phyloP scores from a whole-genome alignment of 495 filamentous ascomycete genomes.

The Jackrogersella minutella region DNA sequence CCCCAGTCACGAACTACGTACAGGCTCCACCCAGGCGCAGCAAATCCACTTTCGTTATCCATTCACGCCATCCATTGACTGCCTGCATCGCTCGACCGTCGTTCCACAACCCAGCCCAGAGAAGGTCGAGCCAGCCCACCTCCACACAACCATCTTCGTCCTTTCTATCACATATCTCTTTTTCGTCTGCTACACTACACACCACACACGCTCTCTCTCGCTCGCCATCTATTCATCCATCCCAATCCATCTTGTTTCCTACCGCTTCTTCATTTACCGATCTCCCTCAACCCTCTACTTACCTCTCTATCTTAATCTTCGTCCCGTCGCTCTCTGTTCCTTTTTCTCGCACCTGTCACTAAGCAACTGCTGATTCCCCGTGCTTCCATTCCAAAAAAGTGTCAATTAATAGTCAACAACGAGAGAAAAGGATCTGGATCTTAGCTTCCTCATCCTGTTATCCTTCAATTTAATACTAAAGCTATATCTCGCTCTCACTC shows the following conservation, averaged over 20 bases:
- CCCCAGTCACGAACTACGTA: conserved; percentile 38
- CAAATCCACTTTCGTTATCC: conserved; percentile 3
- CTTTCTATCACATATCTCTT: conserved; percentile 12
- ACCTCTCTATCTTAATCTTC: conserved; percentile 45
- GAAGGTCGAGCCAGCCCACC: conserved; percentile 37
- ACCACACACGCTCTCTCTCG: not conserved
- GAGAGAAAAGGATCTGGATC: conserved; percentile 40
- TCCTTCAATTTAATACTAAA: conserved; percentile 43
- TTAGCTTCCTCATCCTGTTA: conserved; percentile 40
- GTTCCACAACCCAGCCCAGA: conserved; percentile 44
- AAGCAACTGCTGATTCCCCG: conserved; percentile 34
- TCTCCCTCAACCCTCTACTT: conserved; percentile 44
- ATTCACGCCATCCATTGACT: conserved; percentile 39
- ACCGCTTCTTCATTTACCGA: conserved; percentile 44
- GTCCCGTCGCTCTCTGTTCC: conserved; percentile 44
- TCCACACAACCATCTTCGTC: conserved; percentile 38
- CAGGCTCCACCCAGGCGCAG: conserved; percentile 30
- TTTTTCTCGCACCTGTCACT: conserved; percentile 30
- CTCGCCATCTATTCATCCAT: conserved; percentile 28
- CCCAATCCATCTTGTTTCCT: conserved; percentile 47
- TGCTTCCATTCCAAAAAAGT: conserved; percentile 34
- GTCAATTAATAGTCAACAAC: conserved; percentile 16
- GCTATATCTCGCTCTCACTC: conserved; percentile 29
- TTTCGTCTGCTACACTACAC: not conserved
- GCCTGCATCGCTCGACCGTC: conserved; percentile 47